These are phyloP conservation scores for Sarocladiaceae sp. DNA, from an alignment of 2,329 filamentous ascomycete genomes.

Conservation along the genomic window DNA sequence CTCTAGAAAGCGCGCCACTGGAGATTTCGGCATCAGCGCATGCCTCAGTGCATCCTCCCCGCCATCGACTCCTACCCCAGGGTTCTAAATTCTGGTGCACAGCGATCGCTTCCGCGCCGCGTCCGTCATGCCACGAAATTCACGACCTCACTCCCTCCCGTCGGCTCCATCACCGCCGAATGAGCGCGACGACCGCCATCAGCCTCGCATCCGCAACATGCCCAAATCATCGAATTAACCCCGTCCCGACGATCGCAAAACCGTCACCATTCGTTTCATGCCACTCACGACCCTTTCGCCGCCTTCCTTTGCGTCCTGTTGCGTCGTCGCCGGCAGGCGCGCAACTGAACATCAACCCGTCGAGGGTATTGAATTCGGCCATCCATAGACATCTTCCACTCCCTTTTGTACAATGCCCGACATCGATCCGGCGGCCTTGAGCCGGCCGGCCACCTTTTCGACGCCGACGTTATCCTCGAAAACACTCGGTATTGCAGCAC, in stretches of 20 bases:
- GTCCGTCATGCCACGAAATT: slow-evolving; percentile 6
- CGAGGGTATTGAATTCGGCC: not conserved
- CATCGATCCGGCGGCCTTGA: slow-evolving; percentile 64
- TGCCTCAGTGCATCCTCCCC: not conserved
- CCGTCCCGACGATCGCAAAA: slow-evolving; percentile 35
- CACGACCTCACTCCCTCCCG: slow-evolving; percentile 25
- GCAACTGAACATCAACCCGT: not conserved
- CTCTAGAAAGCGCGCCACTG: too few relatives aligned
- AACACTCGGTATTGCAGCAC: slow-evolving; percentile 46
- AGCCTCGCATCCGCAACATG: slow-evolving; percentile 31
- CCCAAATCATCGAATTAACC: slow-evolving; percentile 37
- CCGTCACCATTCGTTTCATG: slow-evolving; percentile 29
- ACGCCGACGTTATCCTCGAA: slow-evolving; percentile 55
- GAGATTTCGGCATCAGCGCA: too few relatives aligned
- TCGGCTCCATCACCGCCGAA: slow-evolving; percentile 13
- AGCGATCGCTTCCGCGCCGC: slow-evolving; percentile 4
- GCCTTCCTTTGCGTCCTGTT: slow-evolving; percentile 38
- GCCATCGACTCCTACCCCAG: too few relatives aligned
- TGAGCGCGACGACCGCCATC: slow-evolving; percentile 30
- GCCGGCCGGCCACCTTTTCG: slow-evolving; percentile 52
- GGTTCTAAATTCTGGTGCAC: too few relatives aligned
- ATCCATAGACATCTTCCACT: not conserved
- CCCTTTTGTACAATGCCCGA: slow-evolving; percentile 49
- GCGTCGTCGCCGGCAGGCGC: slow-evolving; percentile 19
- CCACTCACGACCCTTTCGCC: slow-evolving; percentile 35